Base-by-base conservation (phyloP, 2,329 filamentous ascomycete genomes). In the Dissoconium aciculare region DNA sequence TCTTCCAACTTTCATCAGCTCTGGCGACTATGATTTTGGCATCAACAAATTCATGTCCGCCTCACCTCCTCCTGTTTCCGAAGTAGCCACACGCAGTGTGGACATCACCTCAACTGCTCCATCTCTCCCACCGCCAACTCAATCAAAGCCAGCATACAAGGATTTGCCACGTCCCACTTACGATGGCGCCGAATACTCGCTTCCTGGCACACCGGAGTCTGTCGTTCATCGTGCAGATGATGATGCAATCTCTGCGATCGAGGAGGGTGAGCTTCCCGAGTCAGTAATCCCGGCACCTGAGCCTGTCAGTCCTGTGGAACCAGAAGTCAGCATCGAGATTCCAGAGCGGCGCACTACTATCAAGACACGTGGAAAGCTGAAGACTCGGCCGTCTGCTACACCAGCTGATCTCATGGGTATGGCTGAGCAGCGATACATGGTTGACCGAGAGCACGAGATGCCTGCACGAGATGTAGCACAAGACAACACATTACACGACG, bases 271-370 rank as follows among this genome's bases (percentile, higher is more conserved):
- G 6, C 4, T 21, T 15, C 19, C 19, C 8, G 37, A 38, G 27
- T 37, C 33, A 9, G 29, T 26, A 9, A 19, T 32, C 6, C 8
- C 8, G 8, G 8, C n/a, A n/a, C 8, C 19, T n/a, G n/a, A n/a
- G 8, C 34, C 37, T 31, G 34, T 32, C 15, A 32, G 36, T 25
- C 15, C 33, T 4, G 26, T 25, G 15, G 15, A 37, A 17, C 39
- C 35, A 25, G 39, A 41, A 28, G 36, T 31, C 9, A 32, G 31
- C 31, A 29, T 42, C 15, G 37, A 33, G 19, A 72, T 95, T 35
- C 84, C 87, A 2, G 84, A 92, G 45, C 71, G 74, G 27, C 61
- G 82, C 28, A 83, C 87, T 4, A 94, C 87, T 0, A 85, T 95
- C 58, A 89, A 87, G 54, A 79, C 84, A 3, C 46, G 83, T 5